A percentile compares a stretch with the other conserved stretches of the same genome.
phyloP scores from a whole-genome alignment of 2,329 filamentous ascomycete genomes.

The Fusarium transvaalense region DNA sequence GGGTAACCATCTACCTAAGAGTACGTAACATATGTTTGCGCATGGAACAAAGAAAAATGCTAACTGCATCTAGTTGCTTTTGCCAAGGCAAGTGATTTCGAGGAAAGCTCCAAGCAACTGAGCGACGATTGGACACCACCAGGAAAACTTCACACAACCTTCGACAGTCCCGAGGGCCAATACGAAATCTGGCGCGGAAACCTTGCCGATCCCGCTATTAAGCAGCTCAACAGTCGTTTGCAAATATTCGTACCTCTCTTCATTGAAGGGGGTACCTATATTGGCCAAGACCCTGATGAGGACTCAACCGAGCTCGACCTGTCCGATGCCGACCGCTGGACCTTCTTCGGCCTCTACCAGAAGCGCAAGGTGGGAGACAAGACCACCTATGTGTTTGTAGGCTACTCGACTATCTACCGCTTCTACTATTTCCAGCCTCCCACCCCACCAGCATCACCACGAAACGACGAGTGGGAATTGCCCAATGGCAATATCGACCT shows the following conservation, averaged over 20 bases:
- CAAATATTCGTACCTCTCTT: slow-evolving; percentile 88
- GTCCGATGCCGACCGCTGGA: slow-evolving; percentile 86
- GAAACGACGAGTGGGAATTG: slow-evolving; percentile 58
- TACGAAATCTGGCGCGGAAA: slow-evolving; percentile 90
- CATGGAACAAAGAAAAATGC: not conserved
- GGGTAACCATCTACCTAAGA: slow-evolving; percentile 75
- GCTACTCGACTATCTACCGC: slow-evolving; percentile 91
- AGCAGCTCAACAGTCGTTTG: slow-evolving; percentile 80
- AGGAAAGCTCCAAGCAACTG: slow-evolving; percentile 65
- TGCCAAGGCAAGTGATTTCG: slow-evolving; percentile 71
- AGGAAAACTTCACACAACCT: slow-evolving; percentile 75
- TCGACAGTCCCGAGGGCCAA: slow-evolving; percentile 70
- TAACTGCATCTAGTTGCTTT: slow-evolving; percentile 70
- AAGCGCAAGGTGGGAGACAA: slow-evolving; percentile 64
- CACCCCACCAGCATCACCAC: slow-evolving; percentile 58
- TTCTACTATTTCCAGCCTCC: slow-evolving; percentile 76
- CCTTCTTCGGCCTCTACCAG: slow-evolving; percentile 87
- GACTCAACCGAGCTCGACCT: slow-evolving; percentile 74
- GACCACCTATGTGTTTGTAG: slow-evolving; percentile 82
- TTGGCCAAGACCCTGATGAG: slow-evolving; percentile 63
- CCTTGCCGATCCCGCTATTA: slow-evolving; percentile 76
- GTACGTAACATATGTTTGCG: slow-evolving; percentile 58
- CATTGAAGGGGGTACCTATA: slow-evolving; percentile 90
- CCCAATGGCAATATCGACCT: slow-evolving; percentile 62
- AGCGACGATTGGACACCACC: slow-evolving; percentile 74